Evolutionary conservation across 2,329 filamentous ascomycete genomes (phyloP).

Genomic region (Diaporthe vaccinii): DNA sequence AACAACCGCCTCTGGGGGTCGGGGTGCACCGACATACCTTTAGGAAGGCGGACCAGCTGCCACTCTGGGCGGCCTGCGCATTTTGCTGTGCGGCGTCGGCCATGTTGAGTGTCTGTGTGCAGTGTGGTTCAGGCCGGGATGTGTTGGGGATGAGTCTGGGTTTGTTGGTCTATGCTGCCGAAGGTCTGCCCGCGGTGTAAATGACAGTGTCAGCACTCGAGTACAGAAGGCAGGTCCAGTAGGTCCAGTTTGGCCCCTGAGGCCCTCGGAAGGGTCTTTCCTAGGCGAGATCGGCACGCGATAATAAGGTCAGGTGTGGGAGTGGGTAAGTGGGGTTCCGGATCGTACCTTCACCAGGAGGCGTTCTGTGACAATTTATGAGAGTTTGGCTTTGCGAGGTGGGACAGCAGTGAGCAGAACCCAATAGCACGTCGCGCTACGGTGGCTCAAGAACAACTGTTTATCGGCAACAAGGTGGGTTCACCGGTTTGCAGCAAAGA

Average conservation of each 20-base stretch:
- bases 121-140: not conserved
- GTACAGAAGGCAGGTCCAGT: not conserved
- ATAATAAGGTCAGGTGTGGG: constrained; percentile 33
- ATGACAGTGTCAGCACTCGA: constrained; percentile 8
- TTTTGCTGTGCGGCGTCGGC: constrained; percentile 43
- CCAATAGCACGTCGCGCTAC: not conserved
- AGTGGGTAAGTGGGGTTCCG: constrained; percentile 37
- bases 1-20: not conserved
- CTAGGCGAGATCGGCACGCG: constrained; percentile 36
- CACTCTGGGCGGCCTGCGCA: constrained; percentile 54
- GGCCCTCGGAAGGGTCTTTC: constrained; percentile 35
- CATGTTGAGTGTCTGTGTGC: constrained; percentile 32
- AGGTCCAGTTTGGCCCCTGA: not conserved
- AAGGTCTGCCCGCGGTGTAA: constrained; percentile 18
- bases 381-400: constrained; percentile 5
- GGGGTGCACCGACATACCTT: constrained; percentile 55
- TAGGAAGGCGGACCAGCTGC: constrained; percentile 66
- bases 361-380: not conserved
- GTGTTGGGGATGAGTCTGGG: not conserved
- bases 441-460: not conserved
- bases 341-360: constrained; percentile 37
- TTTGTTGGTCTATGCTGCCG: constrained; percentile 8
- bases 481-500: not conserved
- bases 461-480: not conserved
- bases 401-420: not conserved